Percentiles rank a stretch among this genome's conserved stretches.
phyloP scores from a whole-genome alignment of 2,329 filamentous ascomycete species.

The Colletotrichum eremochloae region DNA sequence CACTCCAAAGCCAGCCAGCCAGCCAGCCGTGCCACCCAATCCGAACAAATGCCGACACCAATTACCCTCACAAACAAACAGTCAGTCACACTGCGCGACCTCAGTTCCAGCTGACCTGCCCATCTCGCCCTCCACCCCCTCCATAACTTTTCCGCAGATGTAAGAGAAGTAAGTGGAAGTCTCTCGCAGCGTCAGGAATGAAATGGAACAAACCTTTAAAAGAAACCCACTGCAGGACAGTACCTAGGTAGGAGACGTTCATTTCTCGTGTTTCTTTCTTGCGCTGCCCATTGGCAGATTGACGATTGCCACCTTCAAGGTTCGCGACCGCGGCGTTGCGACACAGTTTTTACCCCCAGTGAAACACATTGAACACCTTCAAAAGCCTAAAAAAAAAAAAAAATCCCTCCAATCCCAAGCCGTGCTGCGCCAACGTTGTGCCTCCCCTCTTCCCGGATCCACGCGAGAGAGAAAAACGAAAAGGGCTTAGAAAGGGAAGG shows the following conservation, averaged over 20 bases:
- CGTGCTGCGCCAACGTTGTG: conserved; percentile 9
- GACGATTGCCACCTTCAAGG: not conserved
- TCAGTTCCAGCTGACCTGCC: not conserved
- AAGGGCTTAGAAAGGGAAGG: too few relatives aligned
- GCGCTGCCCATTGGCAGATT: not conserved
- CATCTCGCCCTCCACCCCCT: not conserved
- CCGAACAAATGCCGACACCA: conserved; percentile 7
- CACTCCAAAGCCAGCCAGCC: not conserved
- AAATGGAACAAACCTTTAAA: too few relatives aligned
- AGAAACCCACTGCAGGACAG: not conserved
- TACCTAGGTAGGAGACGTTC: not conserved
- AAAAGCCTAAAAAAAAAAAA: not conserved
- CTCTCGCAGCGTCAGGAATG: too few relatives aligned
- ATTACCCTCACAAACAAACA: conserved; percentile 3
- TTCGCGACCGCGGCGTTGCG: conserved; percentile 15
- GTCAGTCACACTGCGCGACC: not conserved
- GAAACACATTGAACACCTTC: not conserved
- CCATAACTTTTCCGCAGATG: not conserved
- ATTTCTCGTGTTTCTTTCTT: not conserved
- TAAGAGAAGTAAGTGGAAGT: not conserved
- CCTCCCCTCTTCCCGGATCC: not conserved
- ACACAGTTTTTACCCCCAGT: not conserved
- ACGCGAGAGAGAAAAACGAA: too few relatives aligned
- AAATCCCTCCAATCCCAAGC: conserved; percentile 9
- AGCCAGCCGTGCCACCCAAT: not conserved